Conservation (phyloP, 805 yeast genomes). For the Schwanniomyces yamadae region DNA sequence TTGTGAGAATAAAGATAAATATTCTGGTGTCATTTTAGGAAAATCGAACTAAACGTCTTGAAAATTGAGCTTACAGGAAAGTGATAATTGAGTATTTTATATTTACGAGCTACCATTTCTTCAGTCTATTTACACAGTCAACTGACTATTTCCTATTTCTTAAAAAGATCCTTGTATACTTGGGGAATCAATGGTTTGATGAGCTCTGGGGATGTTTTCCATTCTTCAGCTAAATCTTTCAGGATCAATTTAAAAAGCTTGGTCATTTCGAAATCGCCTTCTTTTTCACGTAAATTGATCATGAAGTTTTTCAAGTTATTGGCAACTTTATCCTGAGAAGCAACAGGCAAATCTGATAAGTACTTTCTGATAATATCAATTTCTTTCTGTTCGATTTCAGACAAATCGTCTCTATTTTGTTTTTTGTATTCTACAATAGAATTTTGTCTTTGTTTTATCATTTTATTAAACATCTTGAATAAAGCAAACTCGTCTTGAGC, state of each 20-base stretch:
- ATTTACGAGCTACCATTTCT: slow-evolving; percentile 3
- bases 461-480: slow-evolving; percentile 26
- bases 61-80: too few species aligned
- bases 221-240: slow-evolving; percentile 16
- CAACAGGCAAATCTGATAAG: slow-evolving; percentile 43
- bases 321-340: slow-evolving; percentile 43
- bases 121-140: not conserved
- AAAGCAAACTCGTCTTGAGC: slow-evolving; percentile 19
- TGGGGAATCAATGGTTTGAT: slow-evolving; percentile 18
- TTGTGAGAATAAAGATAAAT: too few species aligned
- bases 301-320: slow-evolving; percentile 27
- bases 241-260: slow-evolving; percentile 8
- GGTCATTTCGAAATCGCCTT: slow-evolving; percentile 6
- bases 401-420: slow-evolving; percentile 52
- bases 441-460: slow-evolving; percentile 49
- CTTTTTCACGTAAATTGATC: slow-evolving; percentile 13
- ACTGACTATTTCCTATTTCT: slow-evolving; percentile 3
- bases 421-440: slow-evolving; percentile 47
- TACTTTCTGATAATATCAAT: slow-evolving; percentile 41
- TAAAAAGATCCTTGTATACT: slow-evolving; percentile 15
- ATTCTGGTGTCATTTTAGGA: too few species aligned
- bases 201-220: slow-evolving; percentile 19
- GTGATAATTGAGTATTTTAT: not conserved
- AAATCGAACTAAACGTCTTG: too few species aligned
- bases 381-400: slow-evolving; percentile 51